Evolutionary conservation across 768 basidiomycete species (phyloP).

Genomic region (Leucocoprinus birnbaumii): DNA sequence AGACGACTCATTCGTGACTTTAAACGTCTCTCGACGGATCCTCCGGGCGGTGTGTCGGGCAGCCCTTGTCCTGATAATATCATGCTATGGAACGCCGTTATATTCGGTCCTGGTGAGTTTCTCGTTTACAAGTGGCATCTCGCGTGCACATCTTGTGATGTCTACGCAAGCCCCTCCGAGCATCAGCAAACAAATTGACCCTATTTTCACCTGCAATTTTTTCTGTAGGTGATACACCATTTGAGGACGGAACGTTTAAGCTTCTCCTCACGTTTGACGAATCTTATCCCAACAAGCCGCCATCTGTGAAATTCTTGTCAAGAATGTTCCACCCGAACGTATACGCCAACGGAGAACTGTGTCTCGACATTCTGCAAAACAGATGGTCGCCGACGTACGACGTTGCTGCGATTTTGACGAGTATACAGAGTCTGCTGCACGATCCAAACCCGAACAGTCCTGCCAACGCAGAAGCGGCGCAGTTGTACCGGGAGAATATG

Average conservation of each 20-base stretch:
- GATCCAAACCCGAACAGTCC: constrained; percentile 99
- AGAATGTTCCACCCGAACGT: constrained; percentile 99
- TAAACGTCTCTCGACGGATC: constrained; percentile 91
- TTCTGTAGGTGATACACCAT: constrained; percentile 87
- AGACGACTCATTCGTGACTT: constrained; percentile 98
- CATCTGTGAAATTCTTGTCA: constrained; percentile 94
- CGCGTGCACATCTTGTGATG: not conserved
- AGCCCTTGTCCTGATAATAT: constrained; percentile 98
- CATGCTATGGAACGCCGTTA: constrained; percentile 99
- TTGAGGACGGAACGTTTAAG: constrained; percentile 99
- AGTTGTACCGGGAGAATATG: constrained; percentile 96
- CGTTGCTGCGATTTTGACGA: constrained; percentile 96
- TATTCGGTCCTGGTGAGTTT: constrained; percentile 91
- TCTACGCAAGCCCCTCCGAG: not conserved
- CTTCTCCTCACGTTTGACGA: constrained; percentile 95
- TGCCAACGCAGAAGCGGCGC: constrained; percentile 97
- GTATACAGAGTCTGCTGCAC: constrained; percentile 92
- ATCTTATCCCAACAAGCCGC: constrained; percentile 98
- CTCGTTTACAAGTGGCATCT: not conserved
- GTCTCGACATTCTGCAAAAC: constrained; percentile 97
- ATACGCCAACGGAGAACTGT: constrained; percentile 97
- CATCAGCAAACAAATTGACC: no score
- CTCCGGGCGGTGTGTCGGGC: constrained; percentile 94
- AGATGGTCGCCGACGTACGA: constrained; percentile 99
- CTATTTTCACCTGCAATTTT: not conserved